Conservation (phyloP, 768 basidiomycete genomes). For the Boletus rubescentipes region DNA sequence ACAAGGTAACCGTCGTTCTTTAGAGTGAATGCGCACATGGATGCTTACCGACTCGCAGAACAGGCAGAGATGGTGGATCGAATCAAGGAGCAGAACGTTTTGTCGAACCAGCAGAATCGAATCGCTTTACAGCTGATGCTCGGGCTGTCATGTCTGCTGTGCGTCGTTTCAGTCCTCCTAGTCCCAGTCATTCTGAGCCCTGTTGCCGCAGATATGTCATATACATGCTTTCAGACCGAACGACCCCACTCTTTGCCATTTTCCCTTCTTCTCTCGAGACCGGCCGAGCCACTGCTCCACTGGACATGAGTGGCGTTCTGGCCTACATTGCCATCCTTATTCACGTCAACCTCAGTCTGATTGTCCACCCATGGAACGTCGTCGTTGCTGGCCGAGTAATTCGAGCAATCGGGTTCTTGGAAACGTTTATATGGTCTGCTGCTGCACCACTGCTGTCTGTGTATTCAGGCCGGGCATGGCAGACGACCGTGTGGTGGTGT, state of each 20-base stretch:
- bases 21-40: background rate
- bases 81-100: conserved; percentile 45
- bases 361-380: conserved; percentile 39
- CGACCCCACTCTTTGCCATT: conserved; percentile 48
- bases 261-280: conserved; percentile 33
- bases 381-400: conserved; percentile 25
- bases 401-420: conserved; percentile 32
- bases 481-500: conserved; percentile 55
- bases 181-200: conserved; percentile 6
- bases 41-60: conserved; percentile 39
- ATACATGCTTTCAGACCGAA: conserved; percentile 42
- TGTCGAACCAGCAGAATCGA: conserved; percentile 42
- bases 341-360: conserved; percentile 48
- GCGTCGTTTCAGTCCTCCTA: conserved; percentile 15
- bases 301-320: conserved; percentile 47
- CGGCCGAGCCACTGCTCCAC: conserved; percentile 25
- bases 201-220: conserved; percentile 43
- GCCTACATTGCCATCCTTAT: conserved; percentile 49
- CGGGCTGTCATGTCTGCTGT: conserved; percentile 48
- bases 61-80: conserved; percentile 58
- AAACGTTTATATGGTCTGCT: conserved; percentile 40
- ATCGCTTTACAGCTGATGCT: conserved; percentile 42
- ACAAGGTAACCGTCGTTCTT: conserved; percentile 39
- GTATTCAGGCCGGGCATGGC: conserved; percentile 50
- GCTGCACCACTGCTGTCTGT: conserved; percentile 50